These are phyloP conservation scores for Kluyveromyces wickerhamii DNA, from an alignment of 805 yeast species.

Conservation along the genomic window DNA sequence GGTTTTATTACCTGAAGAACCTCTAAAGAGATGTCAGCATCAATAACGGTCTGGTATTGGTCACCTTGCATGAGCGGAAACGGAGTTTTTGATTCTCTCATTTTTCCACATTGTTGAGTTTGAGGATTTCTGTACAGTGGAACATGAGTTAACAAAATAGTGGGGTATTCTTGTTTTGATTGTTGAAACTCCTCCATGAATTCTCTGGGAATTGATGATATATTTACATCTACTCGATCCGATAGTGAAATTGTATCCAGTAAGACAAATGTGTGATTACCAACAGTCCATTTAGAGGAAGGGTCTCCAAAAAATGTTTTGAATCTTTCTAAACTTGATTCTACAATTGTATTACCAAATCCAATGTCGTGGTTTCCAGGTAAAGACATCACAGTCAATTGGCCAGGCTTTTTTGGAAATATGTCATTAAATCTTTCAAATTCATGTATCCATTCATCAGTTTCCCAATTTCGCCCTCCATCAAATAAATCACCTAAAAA, in stretches of 20 bases:
- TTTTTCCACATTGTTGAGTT: slow-evolving; percentile 61
- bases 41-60: slow-evolving; percentile 89
- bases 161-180: slow-evolving; percentile 37
- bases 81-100: slow-evolving; percentile 55
- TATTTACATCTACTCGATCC: slow-evolving; percentile 39
- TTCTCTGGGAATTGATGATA: slow-evolving; percentile 40
- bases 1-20: slow-evolving; percentile 60
- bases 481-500: slow-evolving; percentile 91
- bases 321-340: slow-evolving; percentile 54
- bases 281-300: slow-evolving; percentile 40
- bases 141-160: slow-evolving; percentile 75
- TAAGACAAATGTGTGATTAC: slow-evolving; percentile 66
- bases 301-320: slow-evolving; percentile 66
- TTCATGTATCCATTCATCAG: slow-evolving; percentile 63
- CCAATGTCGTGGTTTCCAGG: slow-evolving; percentile 99
- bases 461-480: slow-evolving; percentile 87
- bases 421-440: slow-evolving; percentile 57
- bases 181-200: slow-evolving; percentile 40
- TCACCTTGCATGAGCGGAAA: slow-evolving; percentile 70
- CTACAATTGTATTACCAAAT: slow-evolving; percentile 65
- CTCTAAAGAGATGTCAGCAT: slow-evolving; percentile 47
- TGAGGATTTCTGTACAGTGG: slow-evolving; percentile 71
- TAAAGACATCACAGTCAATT: slow-evolving; percentile 37
- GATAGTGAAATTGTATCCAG: slow-evolving; percentile 81
- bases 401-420: slow-evolving; percentile 48